Evolutionary conservation across 1,284 basidiomycete species (phyloP), one percentile per base, ranked within the genome.

Genomic region (Marasmius fiardii): DNA sequence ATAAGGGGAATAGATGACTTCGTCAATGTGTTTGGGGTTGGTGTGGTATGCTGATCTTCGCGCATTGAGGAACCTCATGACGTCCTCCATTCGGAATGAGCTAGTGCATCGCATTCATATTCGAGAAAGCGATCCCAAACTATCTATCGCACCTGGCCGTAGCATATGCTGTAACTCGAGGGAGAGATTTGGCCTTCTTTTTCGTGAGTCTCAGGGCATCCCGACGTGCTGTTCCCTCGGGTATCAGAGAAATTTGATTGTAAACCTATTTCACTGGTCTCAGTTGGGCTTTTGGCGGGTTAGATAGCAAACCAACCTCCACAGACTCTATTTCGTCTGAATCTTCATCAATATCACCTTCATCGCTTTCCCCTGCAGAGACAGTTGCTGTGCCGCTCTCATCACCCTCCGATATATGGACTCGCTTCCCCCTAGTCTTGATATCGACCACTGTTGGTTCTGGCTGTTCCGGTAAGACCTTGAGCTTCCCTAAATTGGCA

Each of bases 101-200:
- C 93, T 93, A 58, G 23, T 52, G 48, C n/a, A 57, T 26, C 26
- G 57, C 47, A 48, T 53, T 20, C 33, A 43, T 20, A 34, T 23
- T 31, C 54, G 57, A 56, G 57, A 56, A 51, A 24, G 28, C 24
- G 31, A 37, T 34, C 12, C 43, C 56, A 14, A 57, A 28, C 28
- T 39, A 34, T 23, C 20, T 11, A 4, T 72, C 82, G 63, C 70
- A 95, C 92, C 85, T 88, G 37, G 95, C 93, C 14, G 95, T 98
- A 54, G 93, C 93, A 72, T 97, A 98, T 2, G 95, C 95, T 3
- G 95, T 97, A 18, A 96, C 95, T 62, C 95, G 77, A n/a, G 95
- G 94, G 31, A 98, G 71, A 43, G 90, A 93, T 63, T 95, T 94
- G 34, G 95, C 94, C 66, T 95, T 95, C 71, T 91, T 93, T 73